These are phyloP conservation scores for Chaetomium strumarium DNA, from an alignment of 2,329 filamentous ascomycete species.

Conservation along the genomic window DNA sequence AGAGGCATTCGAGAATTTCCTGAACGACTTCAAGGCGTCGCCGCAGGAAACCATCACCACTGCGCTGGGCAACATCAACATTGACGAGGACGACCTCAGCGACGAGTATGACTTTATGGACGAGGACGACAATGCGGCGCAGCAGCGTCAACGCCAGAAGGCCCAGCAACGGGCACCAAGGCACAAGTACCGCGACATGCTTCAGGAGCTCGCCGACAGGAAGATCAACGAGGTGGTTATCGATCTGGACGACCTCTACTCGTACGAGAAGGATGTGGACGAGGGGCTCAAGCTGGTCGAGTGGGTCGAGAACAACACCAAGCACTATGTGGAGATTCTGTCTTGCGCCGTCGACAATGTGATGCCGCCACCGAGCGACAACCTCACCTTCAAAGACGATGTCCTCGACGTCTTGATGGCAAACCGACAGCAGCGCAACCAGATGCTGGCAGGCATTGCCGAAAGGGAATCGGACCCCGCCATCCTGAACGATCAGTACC, in stretches of 20 bases:
- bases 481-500: conserved; percentile 71
- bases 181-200: conserved; percentile 80
- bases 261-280: conserved; percentile 69
- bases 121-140: conserved; percentile 59
- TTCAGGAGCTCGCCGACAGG: conserved; percentile 84
- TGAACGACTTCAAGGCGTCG: conserved; percentile 79
- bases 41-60: conserved; percentile 67
- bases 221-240: conserved; percentile 71
- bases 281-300: conserved; percentile 69
- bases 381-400: conserved; percentile 92
- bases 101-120: conserved; percentile 95
- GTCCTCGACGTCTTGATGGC: conserved; percentile 96
- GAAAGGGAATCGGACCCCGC: conserved; percentile 60
- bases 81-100: conserved; percentile 79
- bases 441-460: conserved; percentile 62
- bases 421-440: conserved; percentile 80
- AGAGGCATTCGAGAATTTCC: conserved; percentile 83
- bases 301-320: conserved; percentile 83
- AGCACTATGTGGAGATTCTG: conserved; percentile 90
- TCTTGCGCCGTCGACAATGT: conserved; percentile 82
- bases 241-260: conserved; percentile 80
- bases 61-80: conserved; percentile 76
- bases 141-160: conserved; percentile 44
- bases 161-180: conserved; percentile 52
- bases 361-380: conserved; percentile 70